phyloP scores from a whole-genome alignment of 2,329 filamentous ascomycete species.

The Aspergillus neoniger region DNA sequence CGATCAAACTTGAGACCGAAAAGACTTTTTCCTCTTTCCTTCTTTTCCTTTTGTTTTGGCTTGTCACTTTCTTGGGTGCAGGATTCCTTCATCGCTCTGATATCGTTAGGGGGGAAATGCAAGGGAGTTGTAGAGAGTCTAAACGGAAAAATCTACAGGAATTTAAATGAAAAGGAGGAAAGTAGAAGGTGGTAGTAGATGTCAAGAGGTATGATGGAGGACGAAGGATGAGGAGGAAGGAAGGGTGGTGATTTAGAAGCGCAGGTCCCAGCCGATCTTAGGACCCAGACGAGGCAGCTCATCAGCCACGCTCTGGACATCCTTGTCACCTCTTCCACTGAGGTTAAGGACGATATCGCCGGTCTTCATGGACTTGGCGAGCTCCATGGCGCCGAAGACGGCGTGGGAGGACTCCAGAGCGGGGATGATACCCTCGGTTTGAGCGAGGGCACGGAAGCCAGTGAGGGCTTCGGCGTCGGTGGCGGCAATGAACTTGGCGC shows the following conservation, averaged over 20 bases:
- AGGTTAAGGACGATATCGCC: constrained; percentile 89
- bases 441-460: constrained; percentile 79
- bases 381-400: constrained; percentile 81
- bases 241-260: constrained; percentile 44
- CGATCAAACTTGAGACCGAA: no score
- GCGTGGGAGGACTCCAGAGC: constrained; percentile 93
- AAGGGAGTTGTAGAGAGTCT: no score
- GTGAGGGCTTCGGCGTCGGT: constrained; percentile 88
- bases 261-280: constrained; percentile 73
- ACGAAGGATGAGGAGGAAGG: no score
- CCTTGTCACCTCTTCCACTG: constrained; percentile 93
- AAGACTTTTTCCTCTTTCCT: no score
- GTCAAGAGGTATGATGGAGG: no score
- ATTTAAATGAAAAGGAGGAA: no score
- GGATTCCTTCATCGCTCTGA: no score
- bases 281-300: constrained; percentile 87
- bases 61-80: no score
- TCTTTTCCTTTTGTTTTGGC: no score
- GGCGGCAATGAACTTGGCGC: constrained; percentile 85
- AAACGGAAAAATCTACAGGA: no score
- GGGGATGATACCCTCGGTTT: constrained; percentile 95
- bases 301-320: constrained; percentile 96
- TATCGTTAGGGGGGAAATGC: no score
- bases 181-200: no score
- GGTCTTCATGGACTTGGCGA: constrained; percentile 90